Conservation (phyloP, 2,329 filamentous ascomycete genomes). For the Colletotrichum theobromicola region DNA sequence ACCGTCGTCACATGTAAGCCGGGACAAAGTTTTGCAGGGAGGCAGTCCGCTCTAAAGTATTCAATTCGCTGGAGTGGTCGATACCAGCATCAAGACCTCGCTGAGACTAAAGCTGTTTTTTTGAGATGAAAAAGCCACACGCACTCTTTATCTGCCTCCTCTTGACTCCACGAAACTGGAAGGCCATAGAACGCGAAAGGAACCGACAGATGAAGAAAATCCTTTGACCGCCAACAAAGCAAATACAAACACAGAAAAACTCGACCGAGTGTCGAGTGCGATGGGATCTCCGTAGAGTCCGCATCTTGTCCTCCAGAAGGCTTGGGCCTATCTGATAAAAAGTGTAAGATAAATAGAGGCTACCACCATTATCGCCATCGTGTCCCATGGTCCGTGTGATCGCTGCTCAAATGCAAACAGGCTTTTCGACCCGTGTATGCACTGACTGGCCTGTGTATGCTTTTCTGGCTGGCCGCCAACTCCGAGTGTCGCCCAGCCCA, state of each 20-base stretch:
- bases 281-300: background rate
- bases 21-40: background rate
- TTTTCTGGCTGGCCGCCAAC: background rate
- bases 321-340: conserved; percentile 12
- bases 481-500: conserved; percentile 3
- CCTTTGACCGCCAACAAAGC: conserved; percentile 12
- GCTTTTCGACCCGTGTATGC: conserved; percentile 1
- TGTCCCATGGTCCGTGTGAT: conserved; percentile 18
- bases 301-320: background rate
- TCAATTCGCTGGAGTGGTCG: conserved; percentile 21
- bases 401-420: conserved; percentile 13
- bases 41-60: conserved; percentile 10
- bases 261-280: background rate
- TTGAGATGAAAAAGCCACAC: conserved; percentile 6
- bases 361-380: conserved; percentile 8
- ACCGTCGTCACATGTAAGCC: background rate
- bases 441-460: conserved; percentile 7
- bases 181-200: conserved; percentile 11
- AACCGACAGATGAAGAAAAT: conserved; percentile 12
- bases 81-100: conserved; percentile 20
- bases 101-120: conserved; percentile 16
- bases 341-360: conserved; percentile 5
- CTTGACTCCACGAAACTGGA: conserved; percentile 6
- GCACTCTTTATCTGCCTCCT: conserved; percentile 10
- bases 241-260: conserved; percentile 10